Evolutionary conservation across 768 basidiomycete species (phyloP).

Genomic region (Rhodotorula graminis): DNA sequence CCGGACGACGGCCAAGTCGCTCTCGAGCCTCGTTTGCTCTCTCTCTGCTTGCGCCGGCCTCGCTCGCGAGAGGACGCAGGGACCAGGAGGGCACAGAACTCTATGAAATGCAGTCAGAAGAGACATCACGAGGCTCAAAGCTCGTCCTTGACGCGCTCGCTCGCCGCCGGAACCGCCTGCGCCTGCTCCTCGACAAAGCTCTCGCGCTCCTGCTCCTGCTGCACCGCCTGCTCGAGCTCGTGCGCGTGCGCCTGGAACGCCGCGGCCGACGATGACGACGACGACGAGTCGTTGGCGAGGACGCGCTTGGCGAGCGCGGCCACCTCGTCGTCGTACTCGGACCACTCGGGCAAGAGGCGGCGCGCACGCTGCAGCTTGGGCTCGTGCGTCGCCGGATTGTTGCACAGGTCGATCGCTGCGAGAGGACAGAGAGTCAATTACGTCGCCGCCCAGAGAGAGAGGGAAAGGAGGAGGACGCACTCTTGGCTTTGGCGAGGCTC

Average conservation of each 20-base stretch:
- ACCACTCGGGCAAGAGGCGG: conserved; percentile 95
- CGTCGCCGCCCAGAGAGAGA: neutral
- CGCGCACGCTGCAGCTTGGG: conserved; percentile 82
- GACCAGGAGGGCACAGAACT: no score
- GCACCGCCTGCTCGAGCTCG: conserved; percentile 39
- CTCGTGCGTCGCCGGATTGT: conserved; percentile 63
- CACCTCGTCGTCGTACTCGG: conserved; percentile 85
- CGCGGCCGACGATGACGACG: conserved; percentile 52
- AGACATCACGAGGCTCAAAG: neutral
- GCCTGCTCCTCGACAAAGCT: conserved; percentile 27
- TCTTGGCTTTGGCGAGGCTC: conserved; percentile 17
- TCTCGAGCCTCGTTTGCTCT: no score
- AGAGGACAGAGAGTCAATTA: neutral
- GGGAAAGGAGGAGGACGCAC: neutral
- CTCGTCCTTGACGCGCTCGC: conserved; percentile 17
- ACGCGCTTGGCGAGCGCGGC: conserved; percentile 71
- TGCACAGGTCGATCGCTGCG: conserved; percentile 78
- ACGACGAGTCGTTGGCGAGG: conserved; percentile 45
- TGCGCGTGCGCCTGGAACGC: conserved; percentile 37
- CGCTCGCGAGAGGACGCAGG: no score
- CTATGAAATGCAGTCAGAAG: no score
- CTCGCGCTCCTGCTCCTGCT: conserved; percentile 37
- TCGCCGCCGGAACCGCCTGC: neutral
- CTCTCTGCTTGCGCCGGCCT: no score
- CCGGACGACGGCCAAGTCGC: no score